A percentile compares a stretch with the other conserved stretches of the same genome.
These are phyloP conservation scores for Annulohypoxylon moriforme DNA, from an alignment of 495 filamentous ascomycete species.

Conservation along the genomic window DNA sequence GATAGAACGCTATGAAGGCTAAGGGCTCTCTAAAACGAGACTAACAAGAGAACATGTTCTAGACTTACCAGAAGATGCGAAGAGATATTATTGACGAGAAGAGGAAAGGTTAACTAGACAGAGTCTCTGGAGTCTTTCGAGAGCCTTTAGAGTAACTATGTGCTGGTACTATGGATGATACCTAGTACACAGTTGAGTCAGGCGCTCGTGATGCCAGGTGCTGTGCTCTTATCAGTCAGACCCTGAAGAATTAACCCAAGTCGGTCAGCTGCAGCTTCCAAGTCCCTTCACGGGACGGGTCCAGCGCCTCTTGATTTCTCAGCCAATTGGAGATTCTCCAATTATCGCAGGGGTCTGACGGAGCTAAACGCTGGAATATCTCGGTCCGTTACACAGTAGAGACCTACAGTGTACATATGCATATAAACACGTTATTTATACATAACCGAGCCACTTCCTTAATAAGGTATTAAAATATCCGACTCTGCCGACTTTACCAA, in stretches of 20 bases:
- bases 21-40: background rate
- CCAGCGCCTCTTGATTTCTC: constrained; percentile 9
- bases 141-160: too few relatives aligned
- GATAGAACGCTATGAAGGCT: constrained; percentile 1
- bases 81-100: constrained; percentile 2
- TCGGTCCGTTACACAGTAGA: constrained; percentile 19
- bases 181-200: background rate
- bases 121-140: background rate
- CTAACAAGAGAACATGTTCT: constrained; percentile 5
- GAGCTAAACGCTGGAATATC: constrained; percentile 9
- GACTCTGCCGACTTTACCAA: background rate
- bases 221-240: constrained; percentile 36
- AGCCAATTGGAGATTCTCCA: constrained; percentile 31
- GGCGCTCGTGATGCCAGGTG: constrained; percentile 31
- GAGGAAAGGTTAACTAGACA: background rate
- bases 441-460: background rate
- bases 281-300: constrained; percentile 29
- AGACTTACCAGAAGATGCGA: constrained; percentile 28
- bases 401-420: background rate
- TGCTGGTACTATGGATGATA: background rate
- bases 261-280: constrained; percentile 40
- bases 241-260: constrained; percentile 38
- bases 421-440: background rate
- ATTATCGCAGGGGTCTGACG: constrained; percentile 22
- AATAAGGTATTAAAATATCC: background rate